Conservation (phyloP, 306 rosid genomes). For the Vicia villosa region DNA sequence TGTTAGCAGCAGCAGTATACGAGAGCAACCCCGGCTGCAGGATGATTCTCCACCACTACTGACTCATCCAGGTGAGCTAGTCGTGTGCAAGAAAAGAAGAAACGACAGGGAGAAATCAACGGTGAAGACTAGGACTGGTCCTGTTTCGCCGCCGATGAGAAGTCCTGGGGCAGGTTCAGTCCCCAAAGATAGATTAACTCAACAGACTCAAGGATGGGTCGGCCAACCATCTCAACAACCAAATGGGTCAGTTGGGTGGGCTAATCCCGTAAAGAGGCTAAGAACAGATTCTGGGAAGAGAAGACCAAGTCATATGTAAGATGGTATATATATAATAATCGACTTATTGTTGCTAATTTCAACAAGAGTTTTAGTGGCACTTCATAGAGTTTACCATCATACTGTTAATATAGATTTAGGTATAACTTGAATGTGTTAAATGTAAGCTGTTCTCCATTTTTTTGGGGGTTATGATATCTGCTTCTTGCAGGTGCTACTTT, state of each 20-base stretch:
- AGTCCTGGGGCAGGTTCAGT: slow-evolving; percentile 59
- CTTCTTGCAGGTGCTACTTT: slow-evolving; percentile 35
- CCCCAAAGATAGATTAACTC: slow-evolving; percentile 68
- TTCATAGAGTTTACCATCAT: slow-evolving; percentile 46
- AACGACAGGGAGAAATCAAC: slow-evolving; percentile 86
- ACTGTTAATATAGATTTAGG: slow-evolving; percentile 59
- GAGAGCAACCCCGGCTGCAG: slow-evolving; percentile 68
- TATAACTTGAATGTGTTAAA: slow-evolving; percentile 35
- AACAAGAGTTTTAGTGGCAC: slow-evolving; percentile 48
- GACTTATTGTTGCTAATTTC: slow-evolving; percentile 42
- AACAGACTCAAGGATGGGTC: slow-evolving; percentile 66
- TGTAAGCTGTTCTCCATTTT: slow-evolving; percentile 40
- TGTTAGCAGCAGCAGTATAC: slow-evolving; percentile 48
- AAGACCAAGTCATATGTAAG: slow-evolving; percentile 81
- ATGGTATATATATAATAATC: slow-evolving; percentile 40
- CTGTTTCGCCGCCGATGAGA: slow-evolving; percentile 79
- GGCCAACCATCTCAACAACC: slow-evolving; percentile 63
- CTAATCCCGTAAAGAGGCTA: slow-evolving; percentile 90
- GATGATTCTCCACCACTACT: slow-evolving; percentile 69
- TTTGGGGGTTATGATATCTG: slow-evolving; percentile 33
- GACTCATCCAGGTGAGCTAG: slow-evolving; percentile 96
- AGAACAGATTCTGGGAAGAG: slow-evolving; percentile 97
- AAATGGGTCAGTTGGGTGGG: slow-evolving; percentile 87
- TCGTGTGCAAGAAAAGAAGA: slow-evolving; percentile 96
- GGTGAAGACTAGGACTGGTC: slow-evolving; percentile 67